Conservation (phyloP, 306 rosid genomes). For the Acacia confusa region DNA sequence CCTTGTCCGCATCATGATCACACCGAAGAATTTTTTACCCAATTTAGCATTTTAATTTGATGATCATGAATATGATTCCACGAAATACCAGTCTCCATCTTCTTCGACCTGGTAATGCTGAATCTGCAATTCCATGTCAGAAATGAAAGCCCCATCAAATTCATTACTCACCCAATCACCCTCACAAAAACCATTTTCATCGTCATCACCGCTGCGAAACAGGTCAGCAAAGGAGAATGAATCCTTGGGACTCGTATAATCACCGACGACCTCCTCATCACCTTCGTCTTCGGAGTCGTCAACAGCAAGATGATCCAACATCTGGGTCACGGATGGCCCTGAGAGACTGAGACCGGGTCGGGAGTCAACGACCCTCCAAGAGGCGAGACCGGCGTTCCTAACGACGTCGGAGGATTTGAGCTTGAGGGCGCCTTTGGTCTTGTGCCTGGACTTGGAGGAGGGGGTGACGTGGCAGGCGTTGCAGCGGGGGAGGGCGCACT, state of each 20-base stretch:
- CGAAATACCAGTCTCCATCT: slow-evolving; percentile 59
- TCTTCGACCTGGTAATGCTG: slow-evolving; percentile 45
- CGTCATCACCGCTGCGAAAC: neutral
- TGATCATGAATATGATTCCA: slow-evolving; percentile 39
- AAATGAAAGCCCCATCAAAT: slow-evolving; percentile 33
- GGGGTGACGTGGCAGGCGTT: slow-evolving; percentile 53
- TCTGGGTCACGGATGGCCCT: slow-evolving; percentile 39
- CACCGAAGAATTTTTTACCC: neutral
- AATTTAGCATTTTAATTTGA: neutral
- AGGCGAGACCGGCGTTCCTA: neutral
- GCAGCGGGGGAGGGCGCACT: slow-evolving; percentile 51
- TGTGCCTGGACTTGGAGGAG: slow-evolving; percentile 54
- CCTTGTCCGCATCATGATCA: too few relatives aligned
- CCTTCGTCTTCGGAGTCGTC: slow-evolving; percentile 5
- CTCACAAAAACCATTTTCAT: neutral
- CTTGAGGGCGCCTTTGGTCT: slow-evolving; percentile 65
- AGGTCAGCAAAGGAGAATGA: neutral
- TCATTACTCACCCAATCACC: slow-evolving; percentile 6
- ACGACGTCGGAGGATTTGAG: slow-evolving; percentile 27
- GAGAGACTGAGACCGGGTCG: slow-evolving; percentile 23
- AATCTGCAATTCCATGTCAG: slow-evolving; percentile 32
- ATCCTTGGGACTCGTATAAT: slow-evolving; percentile 13
- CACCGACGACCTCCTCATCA: slow-evolving; percentile 4
- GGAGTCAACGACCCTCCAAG: neutral
- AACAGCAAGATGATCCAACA: slow-evolving; percentile 36